These are phyloP conservation scores for Aureobasidium lini DNA, from an alignment of 2,329 filamentous ascomycete species.

Conservation along the genomic window DNA sequence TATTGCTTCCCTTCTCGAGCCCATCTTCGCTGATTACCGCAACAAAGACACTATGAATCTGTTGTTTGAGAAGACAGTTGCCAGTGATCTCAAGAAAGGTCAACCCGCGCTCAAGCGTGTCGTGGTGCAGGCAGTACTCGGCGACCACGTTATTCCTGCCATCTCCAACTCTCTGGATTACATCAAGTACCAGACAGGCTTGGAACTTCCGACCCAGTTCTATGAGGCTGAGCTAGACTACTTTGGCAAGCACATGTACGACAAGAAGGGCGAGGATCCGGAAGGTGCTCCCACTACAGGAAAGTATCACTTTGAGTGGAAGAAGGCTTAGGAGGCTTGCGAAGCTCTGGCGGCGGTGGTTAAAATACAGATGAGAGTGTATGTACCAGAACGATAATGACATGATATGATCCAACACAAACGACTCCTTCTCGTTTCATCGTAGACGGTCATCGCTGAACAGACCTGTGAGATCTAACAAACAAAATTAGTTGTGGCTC, in stretches of 20 bases:
- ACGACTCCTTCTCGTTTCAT: no score
- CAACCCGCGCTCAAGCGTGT: slow-evolving; percentile 49
- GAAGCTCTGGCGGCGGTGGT: neutral
- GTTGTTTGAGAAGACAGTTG: slow-evolving; percentile 40
- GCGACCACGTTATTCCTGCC: slow-evolving; percentile 54
- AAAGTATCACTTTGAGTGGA: slow-evolving; percentile 59
- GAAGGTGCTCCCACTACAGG: slow-evolving; percentile 48
- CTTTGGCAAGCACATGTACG: slow-evolving; percentile 61
- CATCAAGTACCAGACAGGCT: slow-evolving; percentile 55
- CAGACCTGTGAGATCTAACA: neutral
- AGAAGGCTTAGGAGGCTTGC: slow-evolving; percentile 34
- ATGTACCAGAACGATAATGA: slow-evolving; percentile 6
- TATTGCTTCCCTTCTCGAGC: slow-evolving; percentile 52
- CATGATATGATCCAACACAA: neutral
- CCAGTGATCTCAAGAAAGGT: slow-evolving; percentile 45
- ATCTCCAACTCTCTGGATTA: slow-evolving; percentile 59
- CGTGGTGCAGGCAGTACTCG: slow-evolving; percentile 46
- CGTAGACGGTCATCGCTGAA: neutral
- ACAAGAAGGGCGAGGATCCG: slow-evolving; percentile 47
- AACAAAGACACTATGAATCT: slow-evolving; percentile 39
- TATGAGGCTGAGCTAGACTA: slow-evolving; percentile 66
- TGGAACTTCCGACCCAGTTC: slow-evolving; percentile 57
- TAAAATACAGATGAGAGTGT: neutral
- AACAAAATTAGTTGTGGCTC: neutral
- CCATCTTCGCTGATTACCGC: slow-evolving; percentile 31